Percentiles rank a stretch among this genome's conserved stretches.
phyloP scores from a whole-genome alignment of 2,329 filamentous ascomycete species.

The Hysterium pulicare region DNA sequence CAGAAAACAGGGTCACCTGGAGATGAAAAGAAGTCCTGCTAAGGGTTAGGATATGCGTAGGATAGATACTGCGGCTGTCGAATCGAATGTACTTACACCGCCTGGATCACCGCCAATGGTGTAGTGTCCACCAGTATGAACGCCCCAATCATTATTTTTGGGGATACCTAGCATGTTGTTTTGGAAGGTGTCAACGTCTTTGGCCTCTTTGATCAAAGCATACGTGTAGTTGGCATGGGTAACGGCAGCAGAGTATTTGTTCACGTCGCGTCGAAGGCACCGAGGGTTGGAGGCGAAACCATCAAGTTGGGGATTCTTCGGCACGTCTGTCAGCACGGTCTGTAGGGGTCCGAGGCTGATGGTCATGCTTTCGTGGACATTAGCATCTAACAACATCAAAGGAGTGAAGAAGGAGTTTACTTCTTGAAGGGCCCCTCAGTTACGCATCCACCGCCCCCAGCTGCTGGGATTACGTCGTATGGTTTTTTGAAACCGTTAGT shows the following conservation, averaged over 20 bases:
- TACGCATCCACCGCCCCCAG: conserved; percentile 53
- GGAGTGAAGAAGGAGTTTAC: conserved; percentile 6
- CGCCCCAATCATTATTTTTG: conserved; percentile 27
- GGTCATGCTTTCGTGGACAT: conserved; percentile 14
- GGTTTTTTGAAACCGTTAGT: conserved; percentile 13
- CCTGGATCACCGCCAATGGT: conserved; percentile 22
- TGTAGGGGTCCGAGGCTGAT: conserved; percentile 47
- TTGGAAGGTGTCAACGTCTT: conserved; percentile 33
- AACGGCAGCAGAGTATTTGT: conserved; percentile 15
- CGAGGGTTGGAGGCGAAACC: conserved; percentile 26
- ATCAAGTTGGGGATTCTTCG: conserved; percentile 23
- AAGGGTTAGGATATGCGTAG: conserved; percentile 17
- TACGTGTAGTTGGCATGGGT: conserved; percentile 19
- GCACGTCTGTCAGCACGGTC: conserved; percentile 24
- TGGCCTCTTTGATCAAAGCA: conserved; percentile 13
- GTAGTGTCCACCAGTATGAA: conserved; percentile 42
- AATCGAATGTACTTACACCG: conserved; percentile 16
- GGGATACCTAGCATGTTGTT: conserved; percentile 35
- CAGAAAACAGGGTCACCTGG: conserved; percentile 48
- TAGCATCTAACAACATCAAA: not conserved
- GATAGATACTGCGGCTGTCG: too few relatives aligned
- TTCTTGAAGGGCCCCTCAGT: conserved; percentile 49
- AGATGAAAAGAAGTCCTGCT: conserved; percentile 44
- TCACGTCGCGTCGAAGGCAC: conserved; percentile 36
- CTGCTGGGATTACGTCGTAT: conserved; percentile 41